These are phyloP conservation scores for Candida xiaguanensis DNA, from an alignment of 805 yeast genomes.

Conservation along the genomic window DNA sequence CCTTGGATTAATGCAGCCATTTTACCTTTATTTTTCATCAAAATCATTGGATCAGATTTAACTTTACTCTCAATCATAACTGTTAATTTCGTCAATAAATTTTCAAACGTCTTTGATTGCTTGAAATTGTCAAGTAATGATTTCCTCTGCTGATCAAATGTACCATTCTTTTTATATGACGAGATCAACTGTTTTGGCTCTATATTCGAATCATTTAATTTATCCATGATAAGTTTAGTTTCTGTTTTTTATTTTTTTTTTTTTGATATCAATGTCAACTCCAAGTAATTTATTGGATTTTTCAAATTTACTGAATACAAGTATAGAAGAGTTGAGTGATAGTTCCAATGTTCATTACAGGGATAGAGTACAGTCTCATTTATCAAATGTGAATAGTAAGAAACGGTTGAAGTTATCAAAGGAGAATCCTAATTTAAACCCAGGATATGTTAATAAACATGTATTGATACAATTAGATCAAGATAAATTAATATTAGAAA, in stretches of 20 bases:
- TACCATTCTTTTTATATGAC: conserved; percentile 46
- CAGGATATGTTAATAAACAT: too few relatives aligned
- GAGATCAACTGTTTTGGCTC: conserved; percentile 39
- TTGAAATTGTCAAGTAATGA: conserved; percentile 41
- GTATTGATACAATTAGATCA: background rate
- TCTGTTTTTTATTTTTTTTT: background rate
- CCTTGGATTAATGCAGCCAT: conserved; percentile 53
- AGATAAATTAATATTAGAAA: background rate
- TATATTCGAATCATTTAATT: conserved; percentile 6
- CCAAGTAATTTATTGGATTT: conserved; percentile 3
- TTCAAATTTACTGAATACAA: background rate
- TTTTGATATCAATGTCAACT: background rate
- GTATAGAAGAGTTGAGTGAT: background rate
- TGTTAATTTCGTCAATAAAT: conserved; percentile 35
- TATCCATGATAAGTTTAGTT: background rate
- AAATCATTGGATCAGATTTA: conserved; percentile 44
- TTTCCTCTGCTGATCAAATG: conserved; percentile 45
- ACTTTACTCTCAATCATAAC: conserved; percentile 45
- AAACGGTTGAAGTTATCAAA: conserved; percentile 1
- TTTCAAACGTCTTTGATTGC: conserved; percentile 36
- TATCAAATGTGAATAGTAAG: background rate
- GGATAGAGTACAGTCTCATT: background rate
- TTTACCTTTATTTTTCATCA: conserved; percentile 47
- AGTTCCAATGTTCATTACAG: background rate
- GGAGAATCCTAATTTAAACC: background rate